Evolutionary conservation across 495 filamentous ascomycete species (phyloP).

Genomic region (Hypoxylon intermedium): DNA sequence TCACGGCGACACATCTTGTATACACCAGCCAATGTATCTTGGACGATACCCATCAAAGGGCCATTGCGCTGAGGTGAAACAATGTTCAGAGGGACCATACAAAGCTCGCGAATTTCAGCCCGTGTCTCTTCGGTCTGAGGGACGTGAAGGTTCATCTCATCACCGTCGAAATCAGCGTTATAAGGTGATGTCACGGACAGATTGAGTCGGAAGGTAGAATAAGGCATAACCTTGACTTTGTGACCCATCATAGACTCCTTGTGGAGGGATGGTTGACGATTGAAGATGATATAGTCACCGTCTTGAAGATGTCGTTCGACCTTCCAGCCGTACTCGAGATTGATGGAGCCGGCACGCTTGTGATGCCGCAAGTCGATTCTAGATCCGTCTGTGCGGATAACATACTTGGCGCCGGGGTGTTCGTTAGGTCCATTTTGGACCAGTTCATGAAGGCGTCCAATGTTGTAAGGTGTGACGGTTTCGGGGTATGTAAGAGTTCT

Average conservation of each 20-base stretch:
- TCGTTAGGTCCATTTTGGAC: slow-evolving; percentile 93
- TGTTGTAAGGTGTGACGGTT: slow-evolving; percentile 98
- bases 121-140: slow-evolving; percentile 95
- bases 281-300: slow-evolving; percentile 98
- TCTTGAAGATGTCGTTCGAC: slow-evolving; percentile 95
- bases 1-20: slow-evolving; percentile 97
- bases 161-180: slow-evolving; percentile 99
- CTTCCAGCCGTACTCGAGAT: slow-evolving; percentile 95
- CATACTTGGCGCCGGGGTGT: slow-evolving; percentile 94
- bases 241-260: slow-evolving; percentile 99
- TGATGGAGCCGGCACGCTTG: slow-evolving; percentile 79
- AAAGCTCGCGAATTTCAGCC: slow-evolving; percentile 89
- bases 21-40: slow-evolving; percentile 93
- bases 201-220: slow-evolving; percentile 96
- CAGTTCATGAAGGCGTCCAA: slow-evolving; percentile 83
- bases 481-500: slow-evolving; percentile 92
- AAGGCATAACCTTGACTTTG: slow-evolving; percentile 96
- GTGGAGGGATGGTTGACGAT: slow-evolving; percentile 97
- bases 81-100: slow-evolving; percentile 95
- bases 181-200: slow-evolving; percentile 97
- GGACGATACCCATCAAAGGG: slow-evolving; percentile 99
- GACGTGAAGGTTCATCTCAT: slow-evolving; percentile 99
- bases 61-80: slow-evolving; percentile 97
- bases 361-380: slow-evolving; percentile 93
- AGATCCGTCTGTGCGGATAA: slow-evolving; percentile 89